A percentile compares a stretch with the other conserved stretches of the same genome.
These are phyloP conservation scores for Cordyceps tenuipes DNA, from an alignment of 2,329 filamentous ascomycete genomes.

Conservation along the genomic window DNA sequence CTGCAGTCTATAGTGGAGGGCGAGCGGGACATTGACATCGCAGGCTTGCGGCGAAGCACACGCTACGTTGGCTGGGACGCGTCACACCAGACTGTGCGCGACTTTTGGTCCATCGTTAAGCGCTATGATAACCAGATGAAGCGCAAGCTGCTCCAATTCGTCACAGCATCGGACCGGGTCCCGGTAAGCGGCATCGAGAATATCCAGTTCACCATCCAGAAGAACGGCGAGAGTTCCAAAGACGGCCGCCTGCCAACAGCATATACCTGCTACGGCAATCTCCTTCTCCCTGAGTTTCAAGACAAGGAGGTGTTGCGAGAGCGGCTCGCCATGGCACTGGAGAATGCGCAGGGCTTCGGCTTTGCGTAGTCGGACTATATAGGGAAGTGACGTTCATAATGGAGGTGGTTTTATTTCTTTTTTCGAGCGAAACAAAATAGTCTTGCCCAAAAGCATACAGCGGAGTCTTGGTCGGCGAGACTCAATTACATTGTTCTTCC, in stretches of 20 bases:
- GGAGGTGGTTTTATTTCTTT: neutral
- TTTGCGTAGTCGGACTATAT: conserved; percentile 45
- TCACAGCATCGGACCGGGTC: conserved; percentile 85
- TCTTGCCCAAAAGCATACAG: neutral
- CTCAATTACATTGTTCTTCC: neutral
- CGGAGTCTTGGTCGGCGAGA: neutral
- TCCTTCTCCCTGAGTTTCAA: conserved; percentile 77
- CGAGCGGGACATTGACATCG: conserved; percentile 68
- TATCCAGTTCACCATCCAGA: conserved; percentile 75
- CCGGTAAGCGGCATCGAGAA: conserved; percentile 79
- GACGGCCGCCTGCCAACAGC: conserved; percentile 66
- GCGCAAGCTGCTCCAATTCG: conserved; percentile 77
- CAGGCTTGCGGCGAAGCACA: conserved; percentile 60
- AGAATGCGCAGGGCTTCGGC: conserved; percentile 85
- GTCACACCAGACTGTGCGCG: conserved; percentile 58
- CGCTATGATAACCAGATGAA: conserved; percentile 60
- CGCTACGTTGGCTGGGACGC: conserved; percentile 77
- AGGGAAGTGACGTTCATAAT: neutral
- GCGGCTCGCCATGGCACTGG: conserved; percentile 75
- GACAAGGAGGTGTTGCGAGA: conserved; percentile 60
- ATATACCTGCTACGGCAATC: conserved; percentile 85
- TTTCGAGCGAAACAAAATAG: neutral
- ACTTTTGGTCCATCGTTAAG: conserved; percentile 79
- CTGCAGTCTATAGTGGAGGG: conserved; percentile 80
- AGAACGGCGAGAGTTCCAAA: conserved; percentile 56